Conservation (phyloP, 495 filamentous ascomycete genomes). For the Lichina pygmaea region DNA sequence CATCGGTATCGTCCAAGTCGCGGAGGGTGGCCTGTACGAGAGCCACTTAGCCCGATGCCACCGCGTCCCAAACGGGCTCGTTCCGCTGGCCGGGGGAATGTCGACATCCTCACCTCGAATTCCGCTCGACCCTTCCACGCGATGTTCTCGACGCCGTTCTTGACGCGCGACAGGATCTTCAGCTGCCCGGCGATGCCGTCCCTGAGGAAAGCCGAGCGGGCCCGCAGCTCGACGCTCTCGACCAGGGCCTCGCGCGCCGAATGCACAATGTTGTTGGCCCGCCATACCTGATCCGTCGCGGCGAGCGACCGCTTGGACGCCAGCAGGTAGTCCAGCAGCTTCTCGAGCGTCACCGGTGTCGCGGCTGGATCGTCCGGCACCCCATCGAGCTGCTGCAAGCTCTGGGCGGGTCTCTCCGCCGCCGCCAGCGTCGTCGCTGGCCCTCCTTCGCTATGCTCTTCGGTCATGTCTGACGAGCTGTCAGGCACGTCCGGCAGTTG, state of each 20-base stretch:
- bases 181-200: constrained; percentile 47
- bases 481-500: background rate
- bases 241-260: constrained; percentile 49
- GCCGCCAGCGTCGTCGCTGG: background rate
- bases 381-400: background rate
- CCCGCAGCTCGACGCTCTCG: constrained; percentile 48
- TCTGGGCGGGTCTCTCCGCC: background rate
- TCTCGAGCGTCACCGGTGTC: constrained; percentile 24
- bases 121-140: constrained; percentile 24
- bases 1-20: constrained; percentile 48
- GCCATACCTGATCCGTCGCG: constrained; percentile 60
- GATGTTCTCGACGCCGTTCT: constrained; percentile 26
- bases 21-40: constrained; percentile 21
- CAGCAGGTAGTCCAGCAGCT: constrained; percentile 55
- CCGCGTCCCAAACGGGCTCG: background rate
- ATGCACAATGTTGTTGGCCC: constrained; percentile 68
- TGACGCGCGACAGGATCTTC: constrained; percentile 36
- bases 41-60: background rate
- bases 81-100: background rate
- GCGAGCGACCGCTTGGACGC: constrained; percentile 74
- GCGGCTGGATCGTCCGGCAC: background rate
- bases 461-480: background rate
- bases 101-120: constrained; percentile 20
- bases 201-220: constrained; percentile 52
- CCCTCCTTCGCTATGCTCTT: background rate